phyloP scores from a whole-genome alignment of 2,329 filamentous ascomycete genomes.

The Massarina eburnea region DNA sequence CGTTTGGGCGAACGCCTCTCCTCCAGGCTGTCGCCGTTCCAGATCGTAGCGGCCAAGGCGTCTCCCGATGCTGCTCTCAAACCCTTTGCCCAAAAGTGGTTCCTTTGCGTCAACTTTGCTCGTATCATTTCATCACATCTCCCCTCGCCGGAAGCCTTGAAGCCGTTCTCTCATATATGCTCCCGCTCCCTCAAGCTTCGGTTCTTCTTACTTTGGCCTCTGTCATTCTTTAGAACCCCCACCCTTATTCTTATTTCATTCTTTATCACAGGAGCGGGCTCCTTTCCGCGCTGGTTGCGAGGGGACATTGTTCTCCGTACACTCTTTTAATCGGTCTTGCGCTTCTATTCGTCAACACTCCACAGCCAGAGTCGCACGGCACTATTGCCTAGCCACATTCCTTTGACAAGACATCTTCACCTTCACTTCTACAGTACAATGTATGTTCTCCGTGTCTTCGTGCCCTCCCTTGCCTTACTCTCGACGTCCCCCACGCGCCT shows the following conservation, averaged over 20 bases:
- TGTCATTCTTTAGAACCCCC: conserved; percentile 41
- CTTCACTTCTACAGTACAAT: conserved; percentile 20
- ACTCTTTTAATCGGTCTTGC: conserved; percentile 36
- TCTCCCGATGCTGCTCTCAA: conserved; percentile 44
- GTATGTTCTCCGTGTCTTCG: conserved; percentile 29
- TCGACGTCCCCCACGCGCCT: conserved; percentile 17
- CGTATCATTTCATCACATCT: conserved; percentile 34
- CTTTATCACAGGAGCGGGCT: conserved; percentile 41
- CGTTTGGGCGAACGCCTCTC: conserved; percentile 43
- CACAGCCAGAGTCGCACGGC: conserved; percentile 33
- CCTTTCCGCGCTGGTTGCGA: conserved; percentile 44
- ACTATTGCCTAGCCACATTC: conserved; percentile 41
- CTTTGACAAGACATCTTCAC: conserved; percentile 29
- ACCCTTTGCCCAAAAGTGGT: conserved; percentile 36
- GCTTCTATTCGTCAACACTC: conserved; percentile 28
- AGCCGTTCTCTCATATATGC: conserved; percentile 41
- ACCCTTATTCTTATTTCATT: conserved; percentile 35
- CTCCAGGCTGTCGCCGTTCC: conserved; percentile 40
- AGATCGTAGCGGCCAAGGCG: conserved; percentile 46
- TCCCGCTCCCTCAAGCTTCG: conserved; percentile 31
- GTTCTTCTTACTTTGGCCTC: conserved; percentile 40
- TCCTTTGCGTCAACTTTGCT: conserved; percentile 40
- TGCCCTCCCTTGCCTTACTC: conserved; percentile 30
- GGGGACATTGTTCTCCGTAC: conserved; percentile 41
- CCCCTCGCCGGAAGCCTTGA: conserved; percentile 31